A percentile compares a stretch with the other conserved stretches of the same genome.
These are phyloP conservation scores for Ustilago vetiveriae DNA, from an alignment of 1,284 basidiomycete species.

Conservation along the genomic window DNA sequence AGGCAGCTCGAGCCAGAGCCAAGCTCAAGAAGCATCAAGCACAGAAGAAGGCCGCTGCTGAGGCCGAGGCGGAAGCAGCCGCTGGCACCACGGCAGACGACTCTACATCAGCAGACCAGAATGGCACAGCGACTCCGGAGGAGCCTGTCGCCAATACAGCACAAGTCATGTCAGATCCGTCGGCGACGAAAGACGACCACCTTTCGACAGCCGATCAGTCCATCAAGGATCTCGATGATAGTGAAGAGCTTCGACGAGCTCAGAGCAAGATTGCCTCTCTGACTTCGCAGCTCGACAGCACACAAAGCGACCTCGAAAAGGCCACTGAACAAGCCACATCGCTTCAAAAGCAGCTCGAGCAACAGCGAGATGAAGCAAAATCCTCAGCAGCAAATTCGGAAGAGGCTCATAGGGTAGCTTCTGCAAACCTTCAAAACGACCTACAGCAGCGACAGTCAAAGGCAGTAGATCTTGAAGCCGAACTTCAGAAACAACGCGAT, in stretches of 20 bases:
- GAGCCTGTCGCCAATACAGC: constrained; percentile 2
- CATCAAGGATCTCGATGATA: too few relatives aligned
- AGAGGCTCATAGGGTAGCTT: constrained; percentile 7
- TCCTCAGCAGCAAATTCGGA: constrained; percentile 9
- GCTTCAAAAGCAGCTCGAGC: constrained; percentile 18
- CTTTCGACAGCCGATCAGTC: not conserved
- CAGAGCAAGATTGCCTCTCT: constrained; percentile 13
- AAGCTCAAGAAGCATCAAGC: constrained; percentile 58
- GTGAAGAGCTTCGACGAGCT: constrained; percentile 18
- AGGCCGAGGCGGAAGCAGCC: constrained; percentile 22
- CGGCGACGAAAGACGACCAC: not conserved
- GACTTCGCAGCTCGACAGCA: constrained; percentile 21
- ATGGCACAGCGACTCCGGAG: constrained; percentile 16
- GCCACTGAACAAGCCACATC: constrained; percentile 13
- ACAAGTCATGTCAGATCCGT: not conserved
- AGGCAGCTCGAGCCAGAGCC: constrained; percentile 48
- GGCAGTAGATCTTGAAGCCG: constrained; percentile 16
- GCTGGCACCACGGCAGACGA: constrained; percentile 6
- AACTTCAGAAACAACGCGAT: constrained; percentile 24
- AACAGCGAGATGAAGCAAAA: constrained; percentile 11
- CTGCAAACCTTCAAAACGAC: constrained; percentile 24
- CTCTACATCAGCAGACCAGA: constrained; percentile 10
- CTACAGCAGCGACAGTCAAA: constrained; percentile 14
- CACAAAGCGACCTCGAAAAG: constrained; percentile 14
- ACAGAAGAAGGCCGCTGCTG: constrained; percentile 49